phyloP scores from a whole-genome alignment of 2,329 filamentous ascomycete genomes.

The Lecanoromycetidae sp. region DNA sequence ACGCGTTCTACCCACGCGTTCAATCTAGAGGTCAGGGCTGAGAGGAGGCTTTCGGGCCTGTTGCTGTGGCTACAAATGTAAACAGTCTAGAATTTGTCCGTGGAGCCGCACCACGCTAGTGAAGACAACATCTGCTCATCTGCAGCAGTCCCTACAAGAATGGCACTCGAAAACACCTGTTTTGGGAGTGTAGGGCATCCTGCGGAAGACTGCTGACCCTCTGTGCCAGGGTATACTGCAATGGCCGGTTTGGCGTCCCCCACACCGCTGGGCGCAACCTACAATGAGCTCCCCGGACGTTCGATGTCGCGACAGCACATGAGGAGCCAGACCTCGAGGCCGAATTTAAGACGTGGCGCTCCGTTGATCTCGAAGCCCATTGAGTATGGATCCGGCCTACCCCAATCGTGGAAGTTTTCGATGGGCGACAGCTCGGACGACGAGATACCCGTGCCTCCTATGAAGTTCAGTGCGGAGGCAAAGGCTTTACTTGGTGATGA shows the following conservation, averaged over 20 bases:
- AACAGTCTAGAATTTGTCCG: too few relatives aligned
- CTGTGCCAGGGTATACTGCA: too few relatives aligned
- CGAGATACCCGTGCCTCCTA: slow-evolving; percentile 68
- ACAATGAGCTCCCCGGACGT: slow-evolving; percentile 5
- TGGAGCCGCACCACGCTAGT: too few relatives aligned
- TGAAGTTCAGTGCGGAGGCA: slow-evolving; percentile 87
- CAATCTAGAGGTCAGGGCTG: too few relatives aligned
- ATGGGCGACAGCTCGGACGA: slow-evolving; percentile 85
- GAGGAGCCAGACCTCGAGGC: slow-evolving; percentile 11
- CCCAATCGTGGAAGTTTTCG: slow-evolving; percentile 29
- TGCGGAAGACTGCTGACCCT: too few relatives aligned
- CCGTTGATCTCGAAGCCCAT: slow-evolving; percentile 10
- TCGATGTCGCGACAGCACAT: slow-evolving; percentile 6
- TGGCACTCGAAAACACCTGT: too few relatives aligned
- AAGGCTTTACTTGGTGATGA: slow-evolving; percentile 62
- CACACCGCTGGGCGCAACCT: slow-evolving; percentile 13
- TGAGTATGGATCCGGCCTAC: slow-evolving; percentile 7
- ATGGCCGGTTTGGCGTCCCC: slow-evolving; percentile 14
- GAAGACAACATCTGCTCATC: too few relatives aligned
- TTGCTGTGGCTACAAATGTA: too few relatives aligned
- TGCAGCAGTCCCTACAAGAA: too few relatives aligned
- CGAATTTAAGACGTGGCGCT: slow-evolving; percentile 15
- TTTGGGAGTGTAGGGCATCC: too few relatives aligned
- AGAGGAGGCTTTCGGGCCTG: too few relatives aligned
- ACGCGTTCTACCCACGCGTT: too few relatives aligned